Percentiles rank a stretch among this genome's conserved stretches.
phyloP scores from a whole-genome alignment of 495 filamentous ascomycete genomes.

The Daldinia loculata region DNA sequence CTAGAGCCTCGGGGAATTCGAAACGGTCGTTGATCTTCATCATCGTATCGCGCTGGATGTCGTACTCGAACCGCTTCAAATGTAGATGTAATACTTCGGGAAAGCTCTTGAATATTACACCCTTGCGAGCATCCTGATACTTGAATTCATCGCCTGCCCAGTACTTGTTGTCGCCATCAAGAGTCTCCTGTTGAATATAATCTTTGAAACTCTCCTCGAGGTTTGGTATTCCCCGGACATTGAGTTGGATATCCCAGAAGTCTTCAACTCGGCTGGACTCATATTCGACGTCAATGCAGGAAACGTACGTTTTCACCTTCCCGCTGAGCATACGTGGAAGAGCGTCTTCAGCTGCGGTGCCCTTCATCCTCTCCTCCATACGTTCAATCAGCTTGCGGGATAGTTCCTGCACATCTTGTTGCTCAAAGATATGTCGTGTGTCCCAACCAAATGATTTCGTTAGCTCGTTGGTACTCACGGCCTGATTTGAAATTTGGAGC shows the following conservation, averaged over 20 bases:
- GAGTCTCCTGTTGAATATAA: conserved; percentile 93
- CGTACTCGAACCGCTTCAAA: conserved; percentile 97
- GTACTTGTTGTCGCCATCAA: conserved; percentile 99
- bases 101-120: conserved; percentile 95
- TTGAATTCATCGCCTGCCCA: conserved; percentile 87
- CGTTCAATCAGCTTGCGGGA: conserved; percentile 96
- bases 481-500: conserved; percentile 79
- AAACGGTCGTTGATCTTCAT: conserved; percentile 99
- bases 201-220: conserved; percentile 94
- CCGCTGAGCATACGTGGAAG: conserved; percentile 91
- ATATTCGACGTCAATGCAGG: conserved; percentile 97
- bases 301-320: conserved; percentile 97
- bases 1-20: conserved; percentile 93
- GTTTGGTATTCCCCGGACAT: conserved; percentile 91
- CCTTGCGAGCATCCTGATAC: conserved; percentile 95
- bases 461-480: conserved; percentile 90
- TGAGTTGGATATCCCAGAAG: conserved; percentile 99
- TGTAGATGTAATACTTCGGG: conserved; percentile 95
- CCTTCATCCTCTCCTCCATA: conserved; percentile 97
- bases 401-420: conserved; percentile 98
- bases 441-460: conserved; percentile 99
- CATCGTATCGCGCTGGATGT: conserved; percentile 94
- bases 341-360: conserved; percentile 91
- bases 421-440: conserved; percentile 95
- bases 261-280: conserved; percentile 94